phyloP scores from a whole-genome alignment of 1,284 basidiomycete species.

The Marasmius oreades region DNA sequence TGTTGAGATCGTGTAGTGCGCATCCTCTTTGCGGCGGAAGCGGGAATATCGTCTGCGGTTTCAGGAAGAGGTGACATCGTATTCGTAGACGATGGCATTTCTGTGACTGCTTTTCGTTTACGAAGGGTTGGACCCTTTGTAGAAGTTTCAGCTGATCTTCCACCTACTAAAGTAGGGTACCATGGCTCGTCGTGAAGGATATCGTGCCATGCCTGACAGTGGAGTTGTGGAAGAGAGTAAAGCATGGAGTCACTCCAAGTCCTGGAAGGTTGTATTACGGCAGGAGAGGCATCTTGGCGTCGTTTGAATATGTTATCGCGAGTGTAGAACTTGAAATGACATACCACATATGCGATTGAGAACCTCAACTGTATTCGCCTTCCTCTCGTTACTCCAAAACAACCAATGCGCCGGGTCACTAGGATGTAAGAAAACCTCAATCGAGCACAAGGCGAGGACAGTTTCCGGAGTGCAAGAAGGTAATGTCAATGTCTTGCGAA shows the following conservation, averaged over 20 bases:
- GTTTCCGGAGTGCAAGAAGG: conserved; percentile 31
- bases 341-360: conserved; percentile 40
- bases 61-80: neutral
- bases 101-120: conserved; percentile 30
- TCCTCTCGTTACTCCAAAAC: conserved; percentile 40
- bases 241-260: conserved; percentile 7
- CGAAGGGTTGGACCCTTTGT: conserved; percentile 29
- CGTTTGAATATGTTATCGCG: neutral
- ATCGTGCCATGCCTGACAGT: conserved; percentile 8
- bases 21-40: neutral
- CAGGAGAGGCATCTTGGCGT: neutral
- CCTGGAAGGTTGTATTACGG: neutral
- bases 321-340: conserved; percentile 18
- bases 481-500: conserved; percentile 29
- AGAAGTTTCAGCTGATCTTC: conserved; percentile 21
- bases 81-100: conserved; percentile 8
- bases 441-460: conserved; percentile 41
- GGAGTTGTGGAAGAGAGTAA: conserved; percentile 10
- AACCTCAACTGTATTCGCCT: conserved; percentile 31
- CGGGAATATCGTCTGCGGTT: neutral
- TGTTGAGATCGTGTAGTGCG: neutral
- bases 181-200: conserved; percentile 20
- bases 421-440: conserved; percentile 37
- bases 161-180: conserved; percentile 30
- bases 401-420: conserved; percentile 41